These are phyloP conservation scores for Asterella californica DNA, from an alignment of 225 moss, liverwort and hornwort species.

Conservation along the genomic window DNA sequence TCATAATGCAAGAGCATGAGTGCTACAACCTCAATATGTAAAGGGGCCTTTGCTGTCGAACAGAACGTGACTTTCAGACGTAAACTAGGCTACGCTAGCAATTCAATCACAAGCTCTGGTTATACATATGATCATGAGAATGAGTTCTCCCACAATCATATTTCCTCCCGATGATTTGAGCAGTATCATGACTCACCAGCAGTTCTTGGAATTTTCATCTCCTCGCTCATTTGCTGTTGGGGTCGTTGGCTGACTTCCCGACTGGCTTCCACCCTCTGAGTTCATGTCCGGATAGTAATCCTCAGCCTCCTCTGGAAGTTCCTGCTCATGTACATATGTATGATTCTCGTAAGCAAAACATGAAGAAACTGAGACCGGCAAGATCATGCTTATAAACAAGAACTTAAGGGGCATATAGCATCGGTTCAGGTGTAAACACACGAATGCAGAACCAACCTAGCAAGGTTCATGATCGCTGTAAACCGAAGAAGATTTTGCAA, in stretches of 20 bases:
- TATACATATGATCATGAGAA: too few species aligned
- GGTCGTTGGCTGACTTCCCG: constrained; percentile 5
- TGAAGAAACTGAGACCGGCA: too few species aligned
- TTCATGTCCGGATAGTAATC: neutral
- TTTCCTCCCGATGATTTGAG: neutral
- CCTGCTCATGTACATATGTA: neutral
- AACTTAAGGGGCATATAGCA: too few species aligned
- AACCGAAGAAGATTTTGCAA: neutral
- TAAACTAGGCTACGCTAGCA: too few species aligned
- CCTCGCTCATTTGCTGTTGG: constrained; percentile 1
- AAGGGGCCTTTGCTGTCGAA: neutral
- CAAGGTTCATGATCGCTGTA: neutral
- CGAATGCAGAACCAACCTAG: too few species aligned
- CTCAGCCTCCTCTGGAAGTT: neutral
- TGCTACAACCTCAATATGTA: neutral
- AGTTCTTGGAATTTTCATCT: neutral
- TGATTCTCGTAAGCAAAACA: neutral
- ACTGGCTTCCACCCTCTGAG: constrained; percentile 1
- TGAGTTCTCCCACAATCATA: neutral
- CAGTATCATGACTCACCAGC: neutral
- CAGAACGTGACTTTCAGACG: neutral
- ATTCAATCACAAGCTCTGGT: too few species aligned
- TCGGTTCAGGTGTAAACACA: too few species aligned
- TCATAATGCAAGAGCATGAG: neutral
- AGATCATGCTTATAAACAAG: too few species aligned